Base-by-base conservation (phyloP, 352 stramenopile species). In the Phytophthora quininea region DNA sequence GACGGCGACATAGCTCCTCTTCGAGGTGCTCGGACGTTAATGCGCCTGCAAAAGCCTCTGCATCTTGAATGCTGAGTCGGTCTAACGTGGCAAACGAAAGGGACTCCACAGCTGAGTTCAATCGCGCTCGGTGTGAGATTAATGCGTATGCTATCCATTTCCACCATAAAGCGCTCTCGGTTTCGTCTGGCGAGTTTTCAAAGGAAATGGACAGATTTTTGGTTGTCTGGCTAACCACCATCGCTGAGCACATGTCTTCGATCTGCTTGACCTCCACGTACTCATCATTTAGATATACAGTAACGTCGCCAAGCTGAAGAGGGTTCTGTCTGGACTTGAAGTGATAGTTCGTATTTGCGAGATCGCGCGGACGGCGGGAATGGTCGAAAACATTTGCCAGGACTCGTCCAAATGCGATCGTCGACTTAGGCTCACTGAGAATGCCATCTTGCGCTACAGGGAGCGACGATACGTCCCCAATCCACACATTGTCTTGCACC, bases 121-220 rank as follows among this genome's bases (percentile, higher is more conserved):
- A 12, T 30, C 7, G 43, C 2, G 14, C 43, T 4, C 43, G 43
- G 5, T 49, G 24, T 27, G 43, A 49, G 19, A 49, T 30, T 5
- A 49, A 49, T 7, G 43, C 43, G 8, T 49, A 49, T 30, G 14
- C 43, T 7, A 49, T 29, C 43, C 43, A 49, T n/a, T 58, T 64
- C 55, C 63, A 66, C 54, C 47, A 69, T 4, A 38, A 19, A 1
- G 24, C n/a, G 29, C 35, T 63, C 12, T 51, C 3, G 0, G 19
- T 15, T 4, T n/a, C n/a, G n/a, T n/a, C n/a, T n/a, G n/a, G n/a
- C n/a, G n/a, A n/a, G n/a, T 56, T 38, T 37, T 45, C 32, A 29
- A 57, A 62, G 10, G 42, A 19, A 31, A 68, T 68, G 11, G 53
- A 63, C 2, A 69, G 38, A 5, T 64, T 64, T 14, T 32, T 63